Base-by-base conservation (phyloP, 192 early-diverging fungal genomes). In the Backusella westeae region DNA sequence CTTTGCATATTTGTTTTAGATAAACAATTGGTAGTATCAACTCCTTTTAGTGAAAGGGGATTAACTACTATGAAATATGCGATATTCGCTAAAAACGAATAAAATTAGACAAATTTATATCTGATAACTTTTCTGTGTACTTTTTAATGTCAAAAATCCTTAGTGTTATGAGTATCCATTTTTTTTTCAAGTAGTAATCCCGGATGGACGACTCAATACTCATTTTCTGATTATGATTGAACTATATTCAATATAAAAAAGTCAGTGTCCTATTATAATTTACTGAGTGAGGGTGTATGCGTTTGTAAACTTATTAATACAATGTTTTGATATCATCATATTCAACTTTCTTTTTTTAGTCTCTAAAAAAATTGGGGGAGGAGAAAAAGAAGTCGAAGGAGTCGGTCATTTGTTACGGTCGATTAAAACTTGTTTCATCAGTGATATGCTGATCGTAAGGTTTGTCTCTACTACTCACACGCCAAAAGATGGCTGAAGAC, bases 271-370 rank as follows among this genome's bases (percentile, higher is more conserved):
- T 19, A 53, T n/a, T 53, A 7, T 76, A 88, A 52, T 73, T 91
- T n/a, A 81, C 92, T 35, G 80, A 78, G 38, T 86, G 9, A 10
- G 38, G 2, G 38, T 39, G 9, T 10, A 10, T 39, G 38, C 38
- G 38, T 39, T 39, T 12, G 38, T 39, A 39, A 39, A 39, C 38
- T 84, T 3, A 85, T 90, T 1, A 89, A 93, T 32, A 86, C 91
- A 10, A 76, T 77, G 88, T 75, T 89, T 93, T 68, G 34, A 68
- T 68, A 68, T n/a, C 6, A 8, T 68, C 32, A 17, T 35, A 32
- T 35, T 34, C 34, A 67, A 29, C 6, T 35, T 59, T 59, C 23
- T 59, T 59, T 59, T 23, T 59, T 68, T 19, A 6, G 34, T 36
- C 36, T 67, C 17, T 19, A 56, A 23, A 23, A 56, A 56, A 56